These are phyloP conservation scores for Kwoniella shandongensis DNA, from an alignment of 768 basidiomycete genomes.

Conservation along the genomic window DNA sequence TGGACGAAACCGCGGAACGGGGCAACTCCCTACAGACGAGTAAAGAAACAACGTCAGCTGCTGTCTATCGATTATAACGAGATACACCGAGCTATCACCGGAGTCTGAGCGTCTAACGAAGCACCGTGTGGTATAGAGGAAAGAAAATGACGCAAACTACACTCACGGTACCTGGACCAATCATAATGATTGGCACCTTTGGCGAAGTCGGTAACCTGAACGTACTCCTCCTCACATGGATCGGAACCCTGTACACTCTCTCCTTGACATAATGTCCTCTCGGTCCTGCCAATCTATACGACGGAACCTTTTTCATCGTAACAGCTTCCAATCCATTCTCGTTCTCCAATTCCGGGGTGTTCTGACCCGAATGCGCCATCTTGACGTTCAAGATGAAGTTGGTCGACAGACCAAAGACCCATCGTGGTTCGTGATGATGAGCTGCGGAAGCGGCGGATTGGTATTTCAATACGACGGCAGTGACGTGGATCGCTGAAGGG, in stretches of 20 bases:
- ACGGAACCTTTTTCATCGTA: conserved; percentile 57
- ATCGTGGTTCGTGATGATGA: conserved; percentile 60
- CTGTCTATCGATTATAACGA: too few relatives aligned
- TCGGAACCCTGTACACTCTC: conserved; percentile 73
- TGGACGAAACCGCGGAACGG: conserved; percentile 99
- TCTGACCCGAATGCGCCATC: conserved; percentile 58
- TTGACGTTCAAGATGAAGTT: conserved; percentile 96
- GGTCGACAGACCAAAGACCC: conserved; percentile 85
- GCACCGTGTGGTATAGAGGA: background rate
- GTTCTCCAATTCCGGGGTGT: conserved; percentile 24
- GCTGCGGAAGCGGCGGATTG: conserved; percentile 63
- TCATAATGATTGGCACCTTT: conserved; percentile 98
- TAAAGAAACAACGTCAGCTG: too few relatives aligned
- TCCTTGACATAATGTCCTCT: conserved; percentile 76
- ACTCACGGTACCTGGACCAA: conserved; percentile 95
- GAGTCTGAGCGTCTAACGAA: too few relatives aligned
- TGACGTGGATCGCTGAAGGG: conserved; percentile 87
- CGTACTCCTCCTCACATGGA: conserved; percentile 93
- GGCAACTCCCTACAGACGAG: conserved; percentile 77
- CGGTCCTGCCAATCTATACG: conserved; percentile 86
- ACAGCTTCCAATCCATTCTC: conserved; percentile 50
- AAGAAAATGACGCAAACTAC: background rate
- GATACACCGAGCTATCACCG: too few relatives aligned
- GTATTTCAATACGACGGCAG: conserved; percentile 92
- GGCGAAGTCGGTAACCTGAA: conserved; percentile 97